These are phyloP conservation scores for Nyctanthes arbortristis DNA, from an alignment of 257 asterid species.

Conservation along the genomic window DNA sequence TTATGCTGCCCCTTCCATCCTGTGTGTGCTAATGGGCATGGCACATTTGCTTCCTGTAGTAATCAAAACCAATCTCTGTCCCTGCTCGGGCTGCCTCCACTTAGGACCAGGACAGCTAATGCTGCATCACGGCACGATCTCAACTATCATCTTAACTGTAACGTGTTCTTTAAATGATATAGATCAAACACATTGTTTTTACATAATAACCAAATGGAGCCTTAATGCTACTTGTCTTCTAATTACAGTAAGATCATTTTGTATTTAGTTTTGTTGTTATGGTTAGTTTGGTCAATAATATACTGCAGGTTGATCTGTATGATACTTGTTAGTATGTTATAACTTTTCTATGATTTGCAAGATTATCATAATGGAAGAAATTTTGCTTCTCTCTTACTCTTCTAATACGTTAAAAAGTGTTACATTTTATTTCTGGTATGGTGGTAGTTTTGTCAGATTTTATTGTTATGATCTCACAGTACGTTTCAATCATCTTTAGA, in stretches of 20 bases:
- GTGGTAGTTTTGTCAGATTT: not conserved
- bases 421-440: not conserved
- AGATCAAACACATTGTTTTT: not conserved
- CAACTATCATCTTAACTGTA: not conserved
- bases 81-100: not conserved
- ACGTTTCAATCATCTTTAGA: not conserved
- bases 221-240: not conserved
- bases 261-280: not conserved
- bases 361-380: not conserved
- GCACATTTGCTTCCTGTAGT: conserved; percentile 2
- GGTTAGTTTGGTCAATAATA: not conserved
- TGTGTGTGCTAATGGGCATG: conserved; percentile 2
- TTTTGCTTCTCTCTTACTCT: not conserved
- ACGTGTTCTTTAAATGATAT: not conserved
- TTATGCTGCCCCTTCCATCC: not conserved
- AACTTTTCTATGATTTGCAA: not conserved
- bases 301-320: not conserved
- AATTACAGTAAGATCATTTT: not conserved
- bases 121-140: not conserved
- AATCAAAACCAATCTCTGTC: too few relatives aligned
- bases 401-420: not conserved
- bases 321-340: not conserved
- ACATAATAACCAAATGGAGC: not conserved
- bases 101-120: not conserved
- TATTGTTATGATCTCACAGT: not conserved